Percentiles rank a stretch among this genome's conserved stretches.
Evolutionary conservation across 2,329 filamentous ascomycete species (phyloP).

Genomic region (Epicoccum nigrum): DNA sequence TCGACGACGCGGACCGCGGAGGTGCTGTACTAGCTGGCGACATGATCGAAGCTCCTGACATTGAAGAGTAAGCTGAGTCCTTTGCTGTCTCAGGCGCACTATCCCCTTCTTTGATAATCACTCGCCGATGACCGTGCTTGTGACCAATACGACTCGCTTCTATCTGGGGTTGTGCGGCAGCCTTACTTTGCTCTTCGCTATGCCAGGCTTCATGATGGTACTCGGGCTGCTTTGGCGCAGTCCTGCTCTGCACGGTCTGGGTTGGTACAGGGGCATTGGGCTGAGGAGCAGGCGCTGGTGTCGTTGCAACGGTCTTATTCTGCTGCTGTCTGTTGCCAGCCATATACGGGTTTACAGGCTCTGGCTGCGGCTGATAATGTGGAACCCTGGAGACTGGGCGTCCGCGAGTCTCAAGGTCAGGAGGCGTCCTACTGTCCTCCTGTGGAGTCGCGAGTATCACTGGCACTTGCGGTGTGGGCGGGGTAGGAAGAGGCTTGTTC

Average conservation of each 20-base stretch:
- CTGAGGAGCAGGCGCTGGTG: slow-evolving; percentile 1
- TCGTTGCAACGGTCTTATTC: neutral
- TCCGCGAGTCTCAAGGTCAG: slow-evolving; percentile 22
- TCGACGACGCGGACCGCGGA: slow-evolving; percentile 40
- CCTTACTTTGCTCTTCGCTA: slow-evolving; percentile 26
- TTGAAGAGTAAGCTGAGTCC: slow-evolving; percentile 49
- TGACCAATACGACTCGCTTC: slow-evolving; percentile 11
- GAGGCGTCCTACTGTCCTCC: slow-evolving; percentile 11
- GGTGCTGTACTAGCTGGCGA: slow-evolving; percentile 31
- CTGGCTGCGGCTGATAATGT: slow-evolving; percentile 24
- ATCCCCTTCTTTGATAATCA: slow-evolving; percentile 25
- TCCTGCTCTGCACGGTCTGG: slow-evolving; percentile 6
- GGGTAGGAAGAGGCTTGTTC: slow-evolving; percentile 45
- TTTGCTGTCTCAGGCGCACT: slow-evolving; percentile 45
- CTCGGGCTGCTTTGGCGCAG: slow-evolving; percentile 23
- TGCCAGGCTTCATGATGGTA: slow-evolving; percentile 33
- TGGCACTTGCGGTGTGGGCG: slow-evolving; percentile 14
- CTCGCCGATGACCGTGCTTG: slow-evolving; percentile 16
- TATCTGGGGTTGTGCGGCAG: slow-evolving; percentile 14
- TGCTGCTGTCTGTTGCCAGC: slow-evolving; percentile 15
- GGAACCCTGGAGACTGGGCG: slow-evolving; percentile 22
- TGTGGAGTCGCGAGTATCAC: slow-evolving; percentile 9
- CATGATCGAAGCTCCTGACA: slow-evolving; percentile 43
- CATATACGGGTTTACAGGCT: slow-evolving; percentile 24
- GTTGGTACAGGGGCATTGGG: slow-evolving; percentile 27